Conservation (phyloP, 2,329 filamentous ascomycete genomes). For the Fusarium sp. region DNA sequence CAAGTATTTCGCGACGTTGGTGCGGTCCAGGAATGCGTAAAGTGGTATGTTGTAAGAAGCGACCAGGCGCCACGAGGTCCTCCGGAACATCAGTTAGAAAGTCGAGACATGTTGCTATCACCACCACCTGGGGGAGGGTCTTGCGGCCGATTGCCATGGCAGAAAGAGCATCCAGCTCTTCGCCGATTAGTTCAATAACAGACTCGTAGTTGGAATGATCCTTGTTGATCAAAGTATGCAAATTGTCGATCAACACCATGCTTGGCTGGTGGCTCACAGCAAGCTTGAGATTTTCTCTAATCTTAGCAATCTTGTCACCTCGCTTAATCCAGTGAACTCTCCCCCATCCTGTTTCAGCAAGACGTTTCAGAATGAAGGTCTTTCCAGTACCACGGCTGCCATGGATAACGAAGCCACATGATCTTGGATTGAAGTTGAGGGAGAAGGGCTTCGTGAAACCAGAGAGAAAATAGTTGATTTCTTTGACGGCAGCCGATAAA, state of each 20-base stretch:
- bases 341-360: conserved; percentile 78
- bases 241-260: conserved; percentile 82
- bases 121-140: conserved; percentile 70
- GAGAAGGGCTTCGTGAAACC: conserved; percentile 62
- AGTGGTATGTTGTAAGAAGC: conserved; percentile 76
- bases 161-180: conserved; percentile 69
- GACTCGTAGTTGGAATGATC: conserved; percentile 64
- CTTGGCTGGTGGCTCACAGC: conserved; percentile 79
- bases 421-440: conserved; percentile 51
- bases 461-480: conserved; percentile 75
- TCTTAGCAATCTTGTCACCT: conserved; percentile 67
- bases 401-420: conserved; percentile 78
- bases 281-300: conserved; percentile 77
- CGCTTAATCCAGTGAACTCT: conserved; percentile 73
- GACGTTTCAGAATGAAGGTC: conserved; percentile 76
- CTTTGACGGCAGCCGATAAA: conserved; percentile 71
- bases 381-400: conserved; percentile 90
- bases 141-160: conserved; percentile 54
- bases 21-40: conserved; percentile 81
- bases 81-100: conserved; percentile 79
- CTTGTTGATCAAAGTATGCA: conserved; percentile 77
- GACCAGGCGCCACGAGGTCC: conserved; percentile 72
- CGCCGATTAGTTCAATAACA: conserved; percentile 64
- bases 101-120: conserved; percentile 80
- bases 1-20: conserved; percentile 80